Conservation (phyloP, 176 grass and related monocot species). For the Thalia dealbata region DNA sequence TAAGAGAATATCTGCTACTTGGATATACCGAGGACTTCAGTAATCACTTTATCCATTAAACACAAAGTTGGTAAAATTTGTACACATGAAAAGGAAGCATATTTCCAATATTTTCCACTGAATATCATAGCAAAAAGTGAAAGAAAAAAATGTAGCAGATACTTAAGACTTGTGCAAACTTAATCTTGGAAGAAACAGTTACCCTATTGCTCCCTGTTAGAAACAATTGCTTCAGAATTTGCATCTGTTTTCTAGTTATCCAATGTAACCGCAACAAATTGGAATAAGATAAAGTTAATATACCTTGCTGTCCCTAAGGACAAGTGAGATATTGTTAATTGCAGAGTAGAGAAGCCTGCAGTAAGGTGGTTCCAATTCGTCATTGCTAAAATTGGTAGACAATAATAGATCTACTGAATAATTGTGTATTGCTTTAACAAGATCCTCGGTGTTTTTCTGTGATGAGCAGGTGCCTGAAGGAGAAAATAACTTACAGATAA, state of each 20-base stretch:
- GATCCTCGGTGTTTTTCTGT: background rate
- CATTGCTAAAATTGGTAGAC: slow-evolving; percentile 1
- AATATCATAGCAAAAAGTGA: background rate
- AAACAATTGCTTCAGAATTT: background rate
- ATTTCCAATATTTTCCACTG: background rate
- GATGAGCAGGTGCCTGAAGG: slow-evolving; percentile 5
- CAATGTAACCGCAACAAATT: background rate
- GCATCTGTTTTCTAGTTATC: background rate
- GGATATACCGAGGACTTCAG: background rate
- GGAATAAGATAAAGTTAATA: background rate
- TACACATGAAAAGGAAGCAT: background rate
- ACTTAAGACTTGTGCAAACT: background rate
- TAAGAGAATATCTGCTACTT: background rate
- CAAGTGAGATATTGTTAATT: slow-evolving; percentile 14
- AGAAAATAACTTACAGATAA: background rate
- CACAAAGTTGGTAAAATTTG: background rate
- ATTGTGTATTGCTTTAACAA: slow-evolving; percentile 10
- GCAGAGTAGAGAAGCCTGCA: background rate
- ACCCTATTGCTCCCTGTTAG: background rate
- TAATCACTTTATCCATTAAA: background rate
- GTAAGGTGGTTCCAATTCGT: slow-evolving; percentile 11
- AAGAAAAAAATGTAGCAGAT: background rate
- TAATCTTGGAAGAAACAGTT: background rate
- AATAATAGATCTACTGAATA: slow-evolving; percentile 1
- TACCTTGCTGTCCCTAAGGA: slow-evolving; percentile 8